These are phyloP conservation scores for Eutrema japonicum DNA, from an alignment of 345 rosid genomes.

Conservation along the genomic window DNA sequence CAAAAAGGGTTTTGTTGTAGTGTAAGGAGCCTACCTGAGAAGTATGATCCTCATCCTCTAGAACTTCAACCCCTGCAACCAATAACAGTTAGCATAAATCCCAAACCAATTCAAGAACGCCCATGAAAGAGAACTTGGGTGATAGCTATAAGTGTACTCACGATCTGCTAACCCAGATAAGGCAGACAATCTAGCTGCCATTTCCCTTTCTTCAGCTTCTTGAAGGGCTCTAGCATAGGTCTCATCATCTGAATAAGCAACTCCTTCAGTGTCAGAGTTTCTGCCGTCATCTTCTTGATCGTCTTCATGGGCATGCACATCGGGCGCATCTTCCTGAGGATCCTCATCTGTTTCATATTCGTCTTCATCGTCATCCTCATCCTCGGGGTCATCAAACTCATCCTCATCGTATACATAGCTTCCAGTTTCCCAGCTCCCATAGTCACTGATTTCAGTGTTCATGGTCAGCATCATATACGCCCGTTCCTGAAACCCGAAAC, in stretches of 20 bases:
- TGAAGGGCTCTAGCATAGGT: slow-evolving; percentile 92
- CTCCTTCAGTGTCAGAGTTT: slow-evolving; percentile 54
- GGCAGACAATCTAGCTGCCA: slow-evolving; percentile 80
- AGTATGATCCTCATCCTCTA: slow-evolving; percentile 57
- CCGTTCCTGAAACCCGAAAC: slow-evolving; percentile 61
- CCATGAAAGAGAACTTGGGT: slow-evolving; percentile 4
- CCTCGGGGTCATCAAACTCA: slow-evolving; percentile 66
- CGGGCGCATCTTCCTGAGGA: slow-evolving; percentile 63
- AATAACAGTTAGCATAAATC: slow-evolving; percentile 34
- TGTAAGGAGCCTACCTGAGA: slow-evolving; percentile 61
- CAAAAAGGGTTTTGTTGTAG: slow-evolving; percentile 3
- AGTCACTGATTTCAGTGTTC: slow-evolving; percentile 68
- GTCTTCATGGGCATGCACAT: slow-evolving; percentile 58
- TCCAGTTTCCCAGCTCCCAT: slow-evolving; percentile 86
- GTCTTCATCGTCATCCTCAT: slow-evolving; percentile 54
- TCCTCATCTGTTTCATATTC: slow-evolving; percentile 49
- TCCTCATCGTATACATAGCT: slow-evolving; percentile 68
- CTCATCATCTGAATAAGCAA: slow-evolving; percentile 74
- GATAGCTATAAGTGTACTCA: slow-evolving; percentile 43
- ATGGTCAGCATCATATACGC: slow-evolving; percentile 88
- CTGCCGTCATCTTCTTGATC: slow-evolving; percentile 44
- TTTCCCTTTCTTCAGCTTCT: slow-evolving; percentile 89
- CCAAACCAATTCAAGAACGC: background rate
- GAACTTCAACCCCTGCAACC: slow-evolving; percentile 63
- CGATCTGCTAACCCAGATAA: slow-evolving; percentile 69